Conservation (phyloP, 1,284 basidiomycete species). For the Schizopora paradoxa region DNA sequence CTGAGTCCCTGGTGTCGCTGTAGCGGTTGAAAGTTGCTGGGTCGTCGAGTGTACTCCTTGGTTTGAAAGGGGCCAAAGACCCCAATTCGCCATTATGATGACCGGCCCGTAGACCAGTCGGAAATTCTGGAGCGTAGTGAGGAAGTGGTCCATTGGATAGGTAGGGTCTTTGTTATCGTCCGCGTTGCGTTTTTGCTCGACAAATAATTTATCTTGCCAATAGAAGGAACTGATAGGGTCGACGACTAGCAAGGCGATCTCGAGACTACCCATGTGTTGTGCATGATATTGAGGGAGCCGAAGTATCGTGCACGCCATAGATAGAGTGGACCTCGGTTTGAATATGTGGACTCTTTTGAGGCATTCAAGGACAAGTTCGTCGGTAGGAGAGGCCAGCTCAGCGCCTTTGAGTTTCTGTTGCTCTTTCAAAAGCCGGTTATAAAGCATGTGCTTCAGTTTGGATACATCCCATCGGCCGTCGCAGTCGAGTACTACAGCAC, state of each 20-base stretch:
- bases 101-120: slow-evolving; percentile 47
- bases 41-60: background rate
- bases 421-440: slow-evolving; percentile 30
- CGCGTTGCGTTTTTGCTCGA: slow-evolving; percentile 45
- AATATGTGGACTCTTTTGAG: slow-evolving; percentile 60
- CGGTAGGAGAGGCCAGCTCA: slow-evolving; percentile 17
- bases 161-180: slow-evolving; percentile 18
- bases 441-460: slow-evolving; percentile 50
- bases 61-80: slow-evolving; percentile 34
- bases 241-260: slow-evolving; percentile 59
- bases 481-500: slow-evolving; percentile 62
- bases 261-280: slow-evolving; percentile 40
- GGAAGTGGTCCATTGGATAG: slow-evolving; percentile 41
- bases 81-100: slow-evolving; percentile 62
- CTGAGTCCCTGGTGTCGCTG: slow-evolving; percentile 19
- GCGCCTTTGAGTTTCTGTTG: slow-evolving; percentile 11
- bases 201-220: slow-evolving; percentile 66
- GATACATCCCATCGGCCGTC: slow-evolving; percentile 56
- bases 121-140: slow-evolving; percentile 45
- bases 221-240: slow-evolving; percentile 75
- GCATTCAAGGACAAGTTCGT: slow-evolving; percentile 35
- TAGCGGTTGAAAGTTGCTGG: slow-evolving; percentile 14
- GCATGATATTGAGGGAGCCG: slow-evolving; percentile 54
- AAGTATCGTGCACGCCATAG: slow-evolving; percentile 61
- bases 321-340: slow-evolving; percentile 54